Evolutionary conservation across 257 asterid species (phyloP).

Genomic region (Nemophila menziesii): DNA sequence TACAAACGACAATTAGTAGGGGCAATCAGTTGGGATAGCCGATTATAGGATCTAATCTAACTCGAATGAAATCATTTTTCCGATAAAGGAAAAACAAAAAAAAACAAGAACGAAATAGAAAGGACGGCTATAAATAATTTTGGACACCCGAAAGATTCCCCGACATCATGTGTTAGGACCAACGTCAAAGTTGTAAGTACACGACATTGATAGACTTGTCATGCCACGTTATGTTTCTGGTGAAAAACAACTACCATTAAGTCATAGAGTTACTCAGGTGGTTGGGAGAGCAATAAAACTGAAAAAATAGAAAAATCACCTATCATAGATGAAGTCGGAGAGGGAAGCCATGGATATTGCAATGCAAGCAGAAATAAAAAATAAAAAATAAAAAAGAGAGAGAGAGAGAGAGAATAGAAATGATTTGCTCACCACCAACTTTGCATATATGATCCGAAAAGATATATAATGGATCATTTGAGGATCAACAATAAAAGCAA

Average conservation of each 20-base stretch:
- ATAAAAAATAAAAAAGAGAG: constrained; percentile 1
- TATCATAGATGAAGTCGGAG: neutral
- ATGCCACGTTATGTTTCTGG: neutral
- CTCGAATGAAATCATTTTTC: neutral
- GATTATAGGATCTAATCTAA: neutral
- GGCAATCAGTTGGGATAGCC: no score
- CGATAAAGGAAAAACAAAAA: neutral
- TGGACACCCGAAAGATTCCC: neutral
- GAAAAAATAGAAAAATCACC: neutral
- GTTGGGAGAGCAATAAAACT: neutral
- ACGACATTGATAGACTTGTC: neutral
- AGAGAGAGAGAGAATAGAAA: no score
- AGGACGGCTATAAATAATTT: neutral
- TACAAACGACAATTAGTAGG: no score
- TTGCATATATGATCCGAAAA: neutral
- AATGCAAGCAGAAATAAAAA: neutral
- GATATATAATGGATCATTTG: constrained; percentile 8
- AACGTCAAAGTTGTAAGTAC: constrained; percentile 1
- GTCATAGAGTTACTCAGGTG: no score
- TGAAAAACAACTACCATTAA: neutral
- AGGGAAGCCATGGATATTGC: neutral
- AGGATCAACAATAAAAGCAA: constrained; percentile 26
- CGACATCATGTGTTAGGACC: neutral
- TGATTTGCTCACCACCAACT: constrained; percentile 5
- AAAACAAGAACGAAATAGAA: neutral